Evolutionary conservation across 208 protist species (phyloP), one percentile per base, ranked within the genome.

Genomic region (Crithidia brevicula): DNA sequence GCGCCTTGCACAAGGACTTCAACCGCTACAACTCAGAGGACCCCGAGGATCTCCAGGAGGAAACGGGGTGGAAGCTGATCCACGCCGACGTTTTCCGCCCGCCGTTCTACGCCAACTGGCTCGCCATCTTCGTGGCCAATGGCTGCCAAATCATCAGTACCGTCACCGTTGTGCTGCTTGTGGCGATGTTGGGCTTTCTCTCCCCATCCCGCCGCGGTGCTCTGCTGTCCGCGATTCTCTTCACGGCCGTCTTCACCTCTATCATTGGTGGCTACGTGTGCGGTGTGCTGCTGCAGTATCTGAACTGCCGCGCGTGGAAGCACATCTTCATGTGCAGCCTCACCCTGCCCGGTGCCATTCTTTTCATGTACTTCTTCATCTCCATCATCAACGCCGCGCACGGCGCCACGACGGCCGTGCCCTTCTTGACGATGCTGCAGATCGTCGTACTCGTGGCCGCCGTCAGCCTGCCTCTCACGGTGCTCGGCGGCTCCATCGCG

Each of bases 21-120:
- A 83, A 90, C 47, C 81, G 90, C 31, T 99, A 99, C 82, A 98
- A 89, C 64, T 65, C 74, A 16, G 57, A 69, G 46, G 78, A 89
- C 68, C 61, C 67, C 0, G 82, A 86, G 7, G 88, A 90, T 16
- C 62, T 90, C 65, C 83, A 89, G 62, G 91, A 96, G 61, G 91
- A 96, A 61, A 89, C 82, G 10, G 91, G 91, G 11, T 99, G 98
- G 98, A 99, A 99, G 86, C 95, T 99, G 9, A 74, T 99, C 10
- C 90, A 98, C 81, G 98, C 95, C 13, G 98, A 99, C 76, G 97
- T 99, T 2, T 99, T 99, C 82, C 96, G 98, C 20, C 80, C 90
- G 2, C 98, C 98, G 8, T 42, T 76, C 40, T 60, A 83, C 42
- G 88, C 95, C 15, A 77, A 80, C 40, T 71, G 97, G 51, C 81